Conservation (phyloP, 78 protist genomes). For the Anaeramoeba flamelloides region DNA sequence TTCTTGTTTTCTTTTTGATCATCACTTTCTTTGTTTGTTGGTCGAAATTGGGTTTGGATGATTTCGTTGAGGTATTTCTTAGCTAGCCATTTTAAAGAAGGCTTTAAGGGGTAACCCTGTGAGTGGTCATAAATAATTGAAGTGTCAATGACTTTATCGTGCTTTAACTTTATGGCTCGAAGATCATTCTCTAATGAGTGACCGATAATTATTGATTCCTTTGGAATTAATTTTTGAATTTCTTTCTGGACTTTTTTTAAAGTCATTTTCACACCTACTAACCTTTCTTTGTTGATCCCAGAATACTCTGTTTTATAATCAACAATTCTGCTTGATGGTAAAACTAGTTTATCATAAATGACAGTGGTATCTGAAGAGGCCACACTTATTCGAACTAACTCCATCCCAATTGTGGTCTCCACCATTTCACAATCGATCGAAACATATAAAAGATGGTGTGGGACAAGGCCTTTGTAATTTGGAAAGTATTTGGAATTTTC, state of each 20-base stretch:
- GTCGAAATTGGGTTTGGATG: background rate
- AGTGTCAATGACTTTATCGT: background rate
- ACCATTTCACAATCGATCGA: constrained; percentile 60
- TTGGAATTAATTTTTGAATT: constrained; percentile 13
- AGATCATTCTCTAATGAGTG: background rate
- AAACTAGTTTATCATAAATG: constrained; percentile 37
- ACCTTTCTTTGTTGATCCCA: constrained; percentile 46
- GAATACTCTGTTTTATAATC: constrained; percentile 54
- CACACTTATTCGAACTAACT: constrained; percentile 49
- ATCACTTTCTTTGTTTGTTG: too few species aligned
- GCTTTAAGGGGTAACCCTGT: too few species aligned
- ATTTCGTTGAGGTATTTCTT: background rate
- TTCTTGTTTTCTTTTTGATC: too few species aligned
- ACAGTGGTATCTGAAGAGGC: constrained; percentile 28
- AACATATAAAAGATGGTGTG: constrained; percentile 11
- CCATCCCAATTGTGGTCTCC: constrained; percentile 38
- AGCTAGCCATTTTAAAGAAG: background rate
- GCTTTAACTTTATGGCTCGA: background rate
- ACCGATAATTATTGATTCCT: background rate
- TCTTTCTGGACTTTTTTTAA: constrained; percentile 32
- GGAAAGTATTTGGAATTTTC: too few species aligned
- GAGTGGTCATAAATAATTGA: background rate
- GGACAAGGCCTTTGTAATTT: too few species aligned
- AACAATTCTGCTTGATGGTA: constrained; percentile 30
- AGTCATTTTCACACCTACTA: constrained; percentile 25